A percentile compares a stretch with the other conserved stretches of the same genome.
phyloP scores from a whole-genome alignment of 2,329 filamentous ascomycete species.

The Macrophomina phaseolina region DNA sequence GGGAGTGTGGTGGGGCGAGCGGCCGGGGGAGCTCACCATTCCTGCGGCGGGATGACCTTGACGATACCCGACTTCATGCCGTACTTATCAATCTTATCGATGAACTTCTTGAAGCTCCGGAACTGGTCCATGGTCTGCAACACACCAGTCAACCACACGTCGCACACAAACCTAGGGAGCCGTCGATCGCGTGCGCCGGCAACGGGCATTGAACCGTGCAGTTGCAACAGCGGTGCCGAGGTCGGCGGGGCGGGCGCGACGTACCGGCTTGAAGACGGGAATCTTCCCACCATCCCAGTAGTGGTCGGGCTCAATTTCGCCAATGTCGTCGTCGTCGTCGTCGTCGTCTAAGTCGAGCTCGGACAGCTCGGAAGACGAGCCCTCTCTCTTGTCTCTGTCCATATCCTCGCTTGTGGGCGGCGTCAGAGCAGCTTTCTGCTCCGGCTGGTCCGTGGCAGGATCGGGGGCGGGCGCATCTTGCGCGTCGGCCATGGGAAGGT shows the following conservation, averaged over 20 bases:
- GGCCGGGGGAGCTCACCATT: conserved; percentile 71
- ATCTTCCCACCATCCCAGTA: conserved; percentile 84
- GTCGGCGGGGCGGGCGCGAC: conserved; percentile 41
- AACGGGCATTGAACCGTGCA: conserved; percentile 19
- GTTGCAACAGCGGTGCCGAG: conserved; percentile 9
- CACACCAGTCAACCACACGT: conserved; percentile 22
- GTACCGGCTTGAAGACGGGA: conserved; percentile 87
- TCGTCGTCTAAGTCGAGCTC: conserved; percentile 54
- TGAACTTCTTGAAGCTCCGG: conserved; percentile 88
- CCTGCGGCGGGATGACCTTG: conserved; percentile 89
- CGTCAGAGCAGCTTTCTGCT: conserved; percentile 52
- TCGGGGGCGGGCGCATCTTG: conserved; percentile 21
- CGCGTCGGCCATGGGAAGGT: conserved; percentile 20
- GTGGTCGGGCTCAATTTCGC: conserved; percentile 82
- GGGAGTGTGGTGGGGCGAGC: conserved; percentile 14
- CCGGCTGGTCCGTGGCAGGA: conserved; percentile 38
- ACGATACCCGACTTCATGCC: conserved; percentile 98
- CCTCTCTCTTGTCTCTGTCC: conserved; percentile 52
- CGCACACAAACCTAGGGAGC: background rate
- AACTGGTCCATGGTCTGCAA: conserved; percentile 86
- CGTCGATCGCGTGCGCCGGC: background rate
- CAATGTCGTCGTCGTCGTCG: conserved; percentile 55
- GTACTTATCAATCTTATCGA: conserved; percentile 88
- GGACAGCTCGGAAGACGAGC: conserved; percentile 54
- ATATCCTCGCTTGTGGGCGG: conserved; percentile 60